Evolutionary conservation across 129 eudicot species (phyloP), one percentile per base, ranked within the genome.

Genomic region (Calendula officinalis): DNA sequence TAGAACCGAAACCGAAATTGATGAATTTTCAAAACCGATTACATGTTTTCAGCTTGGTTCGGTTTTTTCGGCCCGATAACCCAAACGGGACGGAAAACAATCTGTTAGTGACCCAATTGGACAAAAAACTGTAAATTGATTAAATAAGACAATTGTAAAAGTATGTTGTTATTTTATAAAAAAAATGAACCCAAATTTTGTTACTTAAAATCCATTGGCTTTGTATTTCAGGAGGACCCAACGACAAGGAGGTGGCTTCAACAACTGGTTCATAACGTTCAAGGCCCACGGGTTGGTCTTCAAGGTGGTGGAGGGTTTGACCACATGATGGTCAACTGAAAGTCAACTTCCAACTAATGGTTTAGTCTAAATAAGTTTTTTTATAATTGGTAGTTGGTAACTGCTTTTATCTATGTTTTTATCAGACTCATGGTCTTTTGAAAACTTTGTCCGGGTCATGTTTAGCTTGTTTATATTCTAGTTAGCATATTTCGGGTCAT

Each of bases 281-380:
- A 32, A 40, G 63, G 61, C 10, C 51, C 52, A 7, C 6, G 33
- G 37, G 95, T 79, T 59, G 78, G 81, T 34, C 75, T 85, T 27
- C 96, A 83, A 61, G 86, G 86, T 3, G 96, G 94, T 10, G 79
- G 87, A 16, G 89, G 80, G 15, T 91, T 83, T 36, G 95, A 91
- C 41, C 98, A 88, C 64, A 78, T 88, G 95, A 71, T 88, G 51
- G 84, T 82, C 41, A 85, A 78, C 78, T 81, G 55, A 81, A 49
- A 32, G 35, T 41, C 11, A 8, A 53, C 42, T 46, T 36, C 17
- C 46, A 30, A 30, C 27, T 15, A 17, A 33, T 42, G 55, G 56
- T 63, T 63, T 67, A 55, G 34, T 16, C 34, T 50, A 71, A 14
- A 37, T 8, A 50, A 50, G 42, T 61, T 30, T 52, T 30, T 52